Evolutionary conservation across 257 asterid genomes (phyloP).

Genomic region (Echium plantagineum): DNA sequence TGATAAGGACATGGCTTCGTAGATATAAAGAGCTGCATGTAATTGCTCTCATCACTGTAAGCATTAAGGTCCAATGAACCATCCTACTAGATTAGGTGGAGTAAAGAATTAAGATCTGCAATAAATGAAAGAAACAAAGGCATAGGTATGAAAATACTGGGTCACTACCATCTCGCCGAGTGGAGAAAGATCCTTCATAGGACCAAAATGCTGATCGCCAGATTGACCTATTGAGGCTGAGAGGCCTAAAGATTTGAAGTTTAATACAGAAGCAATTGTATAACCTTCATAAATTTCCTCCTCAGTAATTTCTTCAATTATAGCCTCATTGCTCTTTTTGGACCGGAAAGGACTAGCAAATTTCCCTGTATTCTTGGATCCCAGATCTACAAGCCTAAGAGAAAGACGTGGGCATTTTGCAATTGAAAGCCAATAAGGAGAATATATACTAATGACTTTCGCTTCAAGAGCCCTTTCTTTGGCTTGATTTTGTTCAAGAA

Average conservation of each 20-base stretch:
- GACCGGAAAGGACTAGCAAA: constrained; percentile 46
- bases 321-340: constrained; percentile 41
- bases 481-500: constrained; percentile 61
- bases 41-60: constrained; percentile 57
- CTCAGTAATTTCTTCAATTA: constrained; percentile 74
- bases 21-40: constrained; percentile 73
- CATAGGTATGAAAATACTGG: constrained; percentile 7
- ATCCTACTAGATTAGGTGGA: constrained; percentile 46
- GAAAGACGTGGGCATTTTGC: constrained; percentile 86
- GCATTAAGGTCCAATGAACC: constrained; percentile 86
- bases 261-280: constrained; percentile 82
- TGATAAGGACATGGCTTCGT: constrained; percentile 81
- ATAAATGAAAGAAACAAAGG: background rate
- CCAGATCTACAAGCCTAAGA: constrained; percentile 58
- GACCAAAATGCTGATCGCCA: constrained; percentile 78
- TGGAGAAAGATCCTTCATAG: constrained; percentile 72
- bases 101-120: constrained; percentile 7
- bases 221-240: constrained; percentile 60
- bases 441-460: constrained; percentile 53
- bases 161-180: constrained; percentile 73
- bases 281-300: constrained; percentile 80
- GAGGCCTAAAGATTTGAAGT: constrained; percentile 71
- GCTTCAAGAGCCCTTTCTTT: constrained; percentile 54
- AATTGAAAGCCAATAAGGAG: constrained; percentile 80
- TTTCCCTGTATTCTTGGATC: constrained; percentile 42